These are phyloP conservation scores for Lophium mytilinum DNA, from an alignment of 495 filamentous ascomycete species.

Conservation along the genomic window DNA sequence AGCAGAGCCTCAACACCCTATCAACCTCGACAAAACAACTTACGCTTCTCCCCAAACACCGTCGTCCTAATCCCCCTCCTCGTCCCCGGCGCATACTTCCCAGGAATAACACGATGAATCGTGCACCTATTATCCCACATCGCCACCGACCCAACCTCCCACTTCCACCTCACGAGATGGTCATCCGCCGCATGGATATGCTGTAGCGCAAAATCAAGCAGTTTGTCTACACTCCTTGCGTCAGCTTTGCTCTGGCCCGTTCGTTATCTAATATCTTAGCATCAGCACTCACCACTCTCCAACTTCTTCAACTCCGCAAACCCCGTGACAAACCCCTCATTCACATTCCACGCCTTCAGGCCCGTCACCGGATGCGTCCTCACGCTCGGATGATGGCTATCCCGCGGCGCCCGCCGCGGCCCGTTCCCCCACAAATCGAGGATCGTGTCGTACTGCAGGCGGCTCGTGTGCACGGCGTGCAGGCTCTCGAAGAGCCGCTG, in stretches of 20 bases:
- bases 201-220: conserved; percentile 44
- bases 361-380: conserved; percentile 4
- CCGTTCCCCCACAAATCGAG: conserved; percentile 9
- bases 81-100: conserved; percentile 38
- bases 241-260: too few species aligned
- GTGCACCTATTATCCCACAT: conserved; percentile 50
- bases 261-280: too few species aligned
- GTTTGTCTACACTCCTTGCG: conserved; percentile 42
- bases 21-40: conserved; percentile 13
- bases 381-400: not conserved
- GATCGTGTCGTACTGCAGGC: conserved; percentile 39
- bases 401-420: not conserved
- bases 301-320: not conserved
- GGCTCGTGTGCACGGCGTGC: conserved; percentile 2
- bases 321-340: not conserved
- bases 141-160: conserved; percentile 46
- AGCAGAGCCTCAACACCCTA: not conserved
- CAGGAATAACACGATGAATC: conserved; percentile 46
- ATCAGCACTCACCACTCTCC: conserved; percentile 20
- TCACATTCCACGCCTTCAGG: not conserved
- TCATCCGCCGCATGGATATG: conserved; percentile 49
- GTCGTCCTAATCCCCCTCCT: conserved; percentile 45
- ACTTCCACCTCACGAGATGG: conserved; percentile 47
- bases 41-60: conserved; percentile 49
- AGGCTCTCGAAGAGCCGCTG: not conserved